A percentile compares a stretch with the other conserved stretches of the same genome.
These are phyloP conservation scores for Suillus placidus DNA, from an alignment of 768 basidiomycete genomes.

Conservation along the genomic window DNA sequence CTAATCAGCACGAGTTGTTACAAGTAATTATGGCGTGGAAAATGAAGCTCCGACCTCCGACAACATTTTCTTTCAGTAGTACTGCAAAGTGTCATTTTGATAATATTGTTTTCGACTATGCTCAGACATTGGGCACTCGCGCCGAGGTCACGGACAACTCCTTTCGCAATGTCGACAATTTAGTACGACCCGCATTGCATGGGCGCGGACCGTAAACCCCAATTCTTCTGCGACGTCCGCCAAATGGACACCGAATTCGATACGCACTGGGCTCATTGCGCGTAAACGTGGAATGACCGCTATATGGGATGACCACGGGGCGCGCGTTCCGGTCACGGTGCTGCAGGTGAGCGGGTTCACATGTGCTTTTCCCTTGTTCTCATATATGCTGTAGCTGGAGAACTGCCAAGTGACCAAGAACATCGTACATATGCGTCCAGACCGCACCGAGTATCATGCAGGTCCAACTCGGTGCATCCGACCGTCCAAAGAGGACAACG, in stretches of 20 bases:
- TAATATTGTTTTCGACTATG: conserved; percentile 39
- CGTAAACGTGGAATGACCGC: conserved; percentile 95
- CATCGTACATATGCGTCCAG: conserved; percentile 60
- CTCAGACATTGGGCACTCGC: conserved; percentile 53
- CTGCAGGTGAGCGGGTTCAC: conserved; percentile 68
- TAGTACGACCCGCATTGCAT: conserved; percentile 44
- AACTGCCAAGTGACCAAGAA: conserved; percentile 90
- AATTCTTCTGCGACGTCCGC: conserved; percentile 29
- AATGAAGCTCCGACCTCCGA: neutral
- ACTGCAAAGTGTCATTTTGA: conserved; percentile 13
- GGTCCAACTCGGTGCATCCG: conserved; percentile 90
- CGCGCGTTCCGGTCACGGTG: conserved; percentile 87
- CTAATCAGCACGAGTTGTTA: neutral
- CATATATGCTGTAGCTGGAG: conserved; percentile 57
- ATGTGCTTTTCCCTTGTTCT: conserved; percentile 15
- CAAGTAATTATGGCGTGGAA: conserved; percentile 12
- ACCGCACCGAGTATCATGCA: conserved; percentile 82
- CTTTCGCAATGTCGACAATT: conserved; percentile 41
- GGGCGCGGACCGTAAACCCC: conserved; percentile 28
- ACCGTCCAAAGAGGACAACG: conserved; percentile 70
- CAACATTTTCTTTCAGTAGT: conserved; percentile 10
- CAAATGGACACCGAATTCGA: conserved; percentile 85
- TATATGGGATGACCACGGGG: conserved; percentile 90
- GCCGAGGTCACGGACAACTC: conserved; percentile 40
- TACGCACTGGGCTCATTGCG: conserved; percentile 91